Percentiles rank a stretch among this genome's conserved stretches.
Conservation (phyloP, 306 rosid genomes). For the Prunus salicina region DNA sequence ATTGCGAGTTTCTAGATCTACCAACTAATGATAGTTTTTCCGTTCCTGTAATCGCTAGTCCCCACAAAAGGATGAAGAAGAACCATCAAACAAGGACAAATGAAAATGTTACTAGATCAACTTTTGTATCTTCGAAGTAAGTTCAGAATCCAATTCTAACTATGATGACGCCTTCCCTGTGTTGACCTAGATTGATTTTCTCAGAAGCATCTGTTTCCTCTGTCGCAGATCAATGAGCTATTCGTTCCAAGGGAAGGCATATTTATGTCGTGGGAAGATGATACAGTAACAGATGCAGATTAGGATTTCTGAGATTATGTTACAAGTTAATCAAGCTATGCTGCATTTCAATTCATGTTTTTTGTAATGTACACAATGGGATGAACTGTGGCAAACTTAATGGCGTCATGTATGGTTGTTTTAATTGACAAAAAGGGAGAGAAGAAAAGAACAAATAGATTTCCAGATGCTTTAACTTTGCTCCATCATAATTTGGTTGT, state of each 20-base stretch:
- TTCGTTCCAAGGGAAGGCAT: not conserved
- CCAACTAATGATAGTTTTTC: not conserved
- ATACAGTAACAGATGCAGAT: conserved; percentile 6
- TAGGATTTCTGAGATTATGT: not conserved
- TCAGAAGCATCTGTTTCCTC: not conserved
- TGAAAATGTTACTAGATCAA: conserved; percentile 11
- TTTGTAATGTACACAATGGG: conserved; percentile 4
- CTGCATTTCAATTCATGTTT: not conserved
- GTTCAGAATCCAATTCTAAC: not conserved
- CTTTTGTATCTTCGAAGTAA: conserved; percentile 1
- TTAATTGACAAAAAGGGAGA: not conserved
- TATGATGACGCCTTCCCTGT: not conserved
- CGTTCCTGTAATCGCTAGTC: not conserved
- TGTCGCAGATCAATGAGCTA: conserved; percentile 4
- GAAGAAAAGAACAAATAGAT: not conserved
- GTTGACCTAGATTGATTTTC: not conserved
- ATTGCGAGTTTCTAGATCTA: not conserved
- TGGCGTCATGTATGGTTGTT: not conserved
- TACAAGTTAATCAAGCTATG: not conserved
- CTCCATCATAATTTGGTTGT: not conserved
- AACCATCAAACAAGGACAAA: conserved; percentile 28
- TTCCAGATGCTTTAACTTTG: not conserved
- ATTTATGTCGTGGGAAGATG: not conserved
- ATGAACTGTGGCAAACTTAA: conserved; percentile 6
- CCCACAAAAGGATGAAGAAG: conserved; percentile 30